phyloP scores from a whole-genome alignment of 108 stramenopile species.

The Seminavis robusta region DNA sequence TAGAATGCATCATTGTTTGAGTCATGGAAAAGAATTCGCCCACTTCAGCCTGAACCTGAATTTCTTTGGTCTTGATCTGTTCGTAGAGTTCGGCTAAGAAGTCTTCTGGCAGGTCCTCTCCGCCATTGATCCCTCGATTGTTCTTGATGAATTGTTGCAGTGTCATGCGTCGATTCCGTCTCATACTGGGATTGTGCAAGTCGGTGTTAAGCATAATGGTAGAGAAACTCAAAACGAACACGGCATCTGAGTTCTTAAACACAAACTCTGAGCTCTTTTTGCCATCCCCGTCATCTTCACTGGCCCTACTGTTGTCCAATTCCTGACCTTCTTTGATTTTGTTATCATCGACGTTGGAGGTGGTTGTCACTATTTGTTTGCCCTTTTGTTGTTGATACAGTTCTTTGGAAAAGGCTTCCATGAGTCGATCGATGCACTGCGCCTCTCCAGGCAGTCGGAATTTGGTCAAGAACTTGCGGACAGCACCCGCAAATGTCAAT shows the following conservation, averaged over 20 bases:
- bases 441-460: slow-evolving; percentile 97
- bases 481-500: slow-evolving; percentile 71
- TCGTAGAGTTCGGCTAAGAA: slow-evolving; percentile 82
- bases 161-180: slow-evolving; percentile 89
- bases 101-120: slow-evolving; percentile 77
- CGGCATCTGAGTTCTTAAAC: slow-evolving; percentile 86
- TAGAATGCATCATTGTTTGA: too few relatives aligned
- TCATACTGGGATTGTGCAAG: slow-evolving; percentile 85
- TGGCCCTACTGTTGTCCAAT: slow-evolving; percentile 16
- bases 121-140: slow-evolving; percentile 91
- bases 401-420: slow-evolving; percentile 91
- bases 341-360: too few relatives aligned
- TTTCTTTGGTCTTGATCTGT: slow-evolving; percentile 71
- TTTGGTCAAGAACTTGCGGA: slow-evolving; percentile 76
- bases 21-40: slow-evolving; percentile 35
- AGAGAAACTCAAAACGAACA: slow-evolving; percentile 90
- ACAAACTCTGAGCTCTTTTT: slow-evolving; percentile 39
- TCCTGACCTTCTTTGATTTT: neutral
- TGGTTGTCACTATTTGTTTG: too few relatives aligned
- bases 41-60: slow-evolving; percentile 66
- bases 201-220: slow-evolving; percentile 96
- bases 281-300: too few relatives aligned
- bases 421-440: slow-evolving; percentile 94
- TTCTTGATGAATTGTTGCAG: slow-evolving; percentile 89
- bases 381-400: slow-evolving; percentile 65